Evolutionary conservation across 305 asterid species (phyloP), one percentile per base, ranked within the genome.

Genomic region (Nicotiana rustica): DNA sequence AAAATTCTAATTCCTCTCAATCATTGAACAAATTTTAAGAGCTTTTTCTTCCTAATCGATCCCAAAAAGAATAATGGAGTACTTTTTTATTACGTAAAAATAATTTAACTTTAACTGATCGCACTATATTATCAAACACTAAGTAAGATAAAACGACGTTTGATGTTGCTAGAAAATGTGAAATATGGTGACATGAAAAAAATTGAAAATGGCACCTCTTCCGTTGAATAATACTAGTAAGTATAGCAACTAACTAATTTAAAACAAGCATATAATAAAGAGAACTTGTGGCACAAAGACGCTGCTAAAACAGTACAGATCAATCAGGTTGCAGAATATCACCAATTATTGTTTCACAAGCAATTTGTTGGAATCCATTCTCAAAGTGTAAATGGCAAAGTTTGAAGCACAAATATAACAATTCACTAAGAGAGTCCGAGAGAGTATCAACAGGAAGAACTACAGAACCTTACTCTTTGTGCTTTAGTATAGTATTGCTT

Each of bases 401-500:
- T 13, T 49, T 10, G 15, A 49, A 49, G 57, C 57, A 76, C 31
- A 76, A 76, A n/a, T 31, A 15, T 31, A 55, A 55, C 67, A 76
- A 67, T 55, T 55, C 5, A 17, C 10, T 17, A 55, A 47, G 70
- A 21, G 10, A 14, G 78, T 67, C 36, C 35, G 35, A 67, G 41
- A 81, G 68, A 60, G 84, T 52, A 49, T 67, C 61, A 36, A 61
- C 79, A 81, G 47, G 83, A 67, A 76, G 79, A 83, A 81, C 71
- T 41, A 84, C 85, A 75, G 79, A 55, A 67, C 82, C 90, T 87
- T 84, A 91, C 99, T 91, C 88, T 92, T 83, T 94, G 99, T 84
- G 96, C 97, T 86, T 94, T 96, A 84, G 90, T 92, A 59, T 86
- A 83, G 83, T 93, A 91, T 49, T 90, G 97, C 83, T 89, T 94